These are phyloP conservation scores for Beauveria bassiana DNA, from an alignment of 2,329 filamentous ascomycete genomes.

Conservation along the genomic window DNA sequence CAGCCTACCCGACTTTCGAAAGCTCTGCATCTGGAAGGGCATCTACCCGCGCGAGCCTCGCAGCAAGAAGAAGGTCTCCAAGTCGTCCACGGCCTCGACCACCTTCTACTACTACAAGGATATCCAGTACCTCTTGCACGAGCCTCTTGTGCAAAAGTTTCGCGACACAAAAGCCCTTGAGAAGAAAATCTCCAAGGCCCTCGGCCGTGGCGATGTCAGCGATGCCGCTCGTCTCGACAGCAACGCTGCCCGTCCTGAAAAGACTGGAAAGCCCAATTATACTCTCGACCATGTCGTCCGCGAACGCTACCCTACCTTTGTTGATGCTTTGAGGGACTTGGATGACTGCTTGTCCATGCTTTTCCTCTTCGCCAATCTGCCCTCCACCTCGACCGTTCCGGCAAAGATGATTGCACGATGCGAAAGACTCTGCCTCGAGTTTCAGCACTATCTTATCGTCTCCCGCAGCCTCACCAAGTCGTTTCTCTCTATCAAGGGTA, in stretches of 20 bases:
- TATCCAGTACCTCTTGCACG: conserved; percentile 96
- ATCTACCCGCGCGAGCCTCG: conserved; percentile 97
- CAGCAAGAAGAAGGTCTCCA: conserved; percentile 94
- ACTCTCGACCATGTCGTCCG: conserved; percentile 95
- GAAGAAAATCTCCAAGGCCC: conserved; percentile 92
- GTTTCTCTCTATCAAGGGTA: conserved; percentile 97
- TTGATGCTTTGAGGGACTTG: conserved; percentile 86
- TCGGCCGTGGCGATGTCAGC: conserved; percentile 83
- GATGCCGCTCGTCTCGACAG: conserved; percentile 81
- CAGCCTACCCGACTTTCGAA: conserved; percentile 91
- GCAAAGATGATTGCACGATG: conserved; percentile 94
- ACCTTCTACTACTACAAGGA: conserved; percentile 93
- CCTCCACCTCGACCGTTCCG: conserved; percentile 80
- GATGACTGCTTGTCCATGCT: conserved; percentile 96
- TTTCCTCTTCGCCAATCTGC: conserved; percentile 94
- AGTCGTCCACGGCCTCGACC: conserved; percentile 80
- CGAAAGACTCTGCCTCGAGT: conserved; percentile 87
- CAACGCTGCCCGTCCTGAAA: conserved; percentile 82
- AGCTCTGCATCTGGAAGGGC: conserved; percentile 98
- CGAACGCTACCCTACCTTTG: conserved; percentile 95
- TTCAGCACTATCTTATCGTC: conserved; percentile 93
- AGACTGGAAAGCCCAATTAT: conserved; percentile 81
- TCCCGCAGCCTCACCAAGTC: conserved; percentile 90
- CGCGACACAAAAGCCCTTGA: conserved; percentile 93
- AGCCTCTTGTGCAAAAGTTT: conserved; percentile 89